Percentiles rank a stretch among this genome's conserved stretches.
Evolutionary conservation across 73 alveolate genomes (phyloP).

Genomic region (Paramecium biaurelia): DNA sequence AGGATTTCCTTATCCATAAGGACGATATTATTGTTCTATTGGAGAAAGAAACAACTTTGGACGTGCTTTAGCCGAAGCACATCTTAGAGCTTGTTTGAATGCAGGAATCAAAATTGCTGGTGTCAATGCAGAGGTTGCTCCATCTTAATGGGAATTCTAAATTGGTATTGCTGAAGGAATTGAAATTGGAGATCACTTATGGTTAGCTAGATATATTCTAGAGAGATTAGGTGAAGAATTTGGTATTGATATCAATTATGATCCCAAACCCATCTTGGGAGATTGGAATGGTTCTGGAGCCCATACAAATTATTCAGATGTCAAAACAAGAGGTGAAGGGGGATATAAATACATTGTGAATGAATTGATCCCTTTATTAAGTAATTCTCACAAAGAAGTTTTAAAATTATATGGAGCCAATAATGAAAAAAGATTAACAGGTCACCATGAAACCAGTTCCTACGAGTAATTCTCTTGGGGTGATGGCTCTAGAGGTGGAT

Average conservation of each 20-base stretch:
- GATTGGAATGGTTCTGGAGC: constrained; percentile 96
- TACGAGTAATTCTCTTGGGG: constrained; percentile 81
- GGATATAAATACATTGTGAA: constrained; percentile 69
- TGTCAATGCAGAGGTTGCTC: constrained; percentile 92
- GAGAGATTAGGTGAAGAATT: constrained; percentile 68
- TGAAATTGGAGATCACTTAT: constrained; percentile 88
- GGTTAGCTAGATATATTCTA: constrained; percentile 85
- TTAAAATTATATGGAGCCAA: constrained; percentile 77
- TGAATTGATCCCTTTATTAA: constrained; percentile 64
- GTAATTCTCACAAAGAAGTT: constrained; percentile 62
- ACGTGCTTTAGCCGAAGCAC: constrained; percentile 87
- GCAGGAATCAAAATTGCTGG: constrained; percentile 91
- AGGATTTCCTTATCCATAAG: constrained; percentile 92
- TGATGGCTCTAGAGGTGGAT: constrained; percentile 91
- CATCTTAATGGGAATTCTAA: constrained; percentile 95
- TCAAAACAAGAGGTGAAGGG: constrained; percentile 80
- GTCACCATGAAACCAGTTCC: constrained; percentile 84
- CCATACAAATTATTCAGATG: constrained; percentile 85
- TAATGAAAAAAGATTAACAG: constrained; percentile 86
- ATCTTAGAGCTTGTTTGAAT: constrained; percentile 84
- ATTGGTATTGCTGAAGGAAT: constrained; percentile 90
- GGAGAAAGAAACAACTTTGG: constrained; percentile 86
- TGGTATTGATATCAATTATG: constrained; percentile 59
- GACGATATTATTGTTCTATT: constrained; percentile 92
- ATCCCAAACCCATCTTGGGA: constrained; percentile 77